These are phyloP conservation scores for Cutaneotrichosporon cavernicola DNA, from an alignment of 1,284 basidiomycete species.

Conservation along the genomic window DNA sequence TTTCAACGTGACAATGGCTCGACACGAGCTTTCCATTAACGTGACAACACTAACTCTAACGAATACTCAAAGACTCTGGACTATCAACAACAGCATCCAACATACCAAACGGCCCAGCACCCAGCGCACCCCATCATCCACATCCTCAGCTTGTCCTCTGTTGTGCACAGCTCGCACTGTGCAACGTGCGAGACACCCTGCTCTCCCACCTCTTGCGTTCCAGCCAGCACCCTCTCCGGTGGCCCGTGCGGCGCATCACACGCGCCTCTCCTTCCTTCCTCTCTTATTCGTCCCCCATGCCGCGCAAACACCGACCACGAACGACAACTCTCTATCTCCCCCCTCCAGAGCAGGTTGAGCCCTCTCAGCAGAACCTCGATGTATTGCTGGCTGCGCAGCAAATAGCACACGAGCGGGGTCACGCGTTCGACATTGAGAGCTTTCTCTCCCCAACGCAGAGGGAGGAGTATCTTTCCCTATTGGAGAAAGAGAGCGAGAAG, in stretches of 20 bases:
- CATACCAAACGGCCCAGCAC: background rate
- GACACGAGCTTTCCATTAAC: too few species aligned
- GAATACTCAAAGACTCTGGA: too few species aligned
- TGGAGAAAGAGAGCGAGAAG: background rate
- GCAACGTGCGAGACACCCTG: background rate
- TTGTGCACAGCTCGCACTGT: background rate
- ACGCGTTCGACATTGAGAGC: constrained; percentile 41
- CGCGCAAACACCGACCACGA: constrained; percentile 27
- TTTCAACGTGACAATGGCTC: background rate
- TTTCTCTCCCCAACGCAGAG: constrained; percentile 34
- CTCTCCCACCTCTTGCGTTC: background rate
- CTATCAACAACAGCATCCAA: background rate
- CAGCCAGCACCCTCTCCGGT: background rate
- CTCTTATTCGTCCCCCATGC: constrained; percentile 23
- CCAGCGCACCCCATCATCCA: background rate
- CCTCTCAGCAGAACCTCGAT: constrained; percentile 22
- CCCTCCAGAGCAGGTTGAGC: constrained; percentile 2
- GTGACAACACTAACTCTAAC: too few species aligned
- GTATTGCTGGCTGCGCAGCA: constrained; percentile 41
- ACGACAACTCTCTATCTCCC: constrained; percentile 38
- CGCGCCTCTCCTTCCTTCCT: background rate
- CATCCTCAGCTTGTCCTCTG: background rate
- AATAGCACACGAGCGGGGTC: constrained; percentile 33
- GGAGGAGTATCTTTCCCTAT: constrained; percentile 28
- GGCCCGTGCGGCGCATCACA: background rate